Conservation (phyloP, 1,139 yeast genomes). For the Sporopachydermia cereana region DNA sequence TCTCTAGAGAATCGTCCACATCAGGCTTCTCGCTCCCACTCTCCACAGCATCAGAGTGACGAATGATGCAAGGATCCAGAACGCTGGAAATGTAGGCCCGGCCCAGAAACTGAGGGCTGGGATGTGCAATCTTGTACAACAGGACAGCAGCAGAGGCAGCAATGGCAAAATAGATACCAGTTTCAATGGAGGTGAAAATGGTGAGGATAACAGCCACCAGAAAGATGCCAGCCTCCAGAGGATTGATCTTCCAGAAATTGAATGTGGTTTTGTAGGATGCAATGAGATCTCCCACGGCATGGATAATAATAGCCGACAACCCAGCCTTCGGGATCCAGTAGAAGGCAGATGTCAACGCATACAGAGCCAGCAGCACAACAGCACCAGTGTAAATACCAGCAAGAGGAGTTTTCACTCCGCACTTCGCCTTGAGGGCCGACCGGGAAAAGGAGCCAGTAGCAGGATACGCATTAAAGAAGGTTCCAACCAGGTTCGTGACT, state of each 20-base stretch:
- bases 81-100: slow-evolving; percentile 59
- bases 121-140: slow-evolving; percentile 65
- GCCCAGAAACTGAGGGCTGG: slow-evolving; percentile 77
- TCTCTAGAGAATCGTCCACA: slow-evolving; percentile 8
- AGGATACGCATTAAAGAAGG: slow-evolving; percentile 88
- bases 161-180: slow-evolving; percentile 84
- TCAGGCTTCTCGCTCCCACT: slow-evolving; percentile 12
- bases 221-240: slow-evolving; percentile 69
- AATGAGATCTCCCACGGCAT: slow-evolving; percentile 86
- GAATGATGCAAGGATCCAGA: slow-evolving; percentile 39
- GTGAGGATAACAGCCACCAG: slow-evolving; percentile 67
- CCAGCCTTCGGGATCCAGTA: slow-evolving; percentile 87
- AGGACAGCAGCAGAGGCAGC: slow-evolving; percentile 72
- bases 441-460: slow-evolving; percentile 95
- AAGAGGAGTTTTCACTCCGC: slow-evolving; percentile 91
- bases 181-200: slow-evolving; percentile 72
- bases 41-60: slow-evolving; percentile 15
- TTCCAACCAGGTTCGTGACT: slow-evolving; percentile 78
- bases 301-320: slow-evolving; percentile 77
- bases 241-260: slow-evolving; percentile 65
- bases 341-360: slow-evolving; percentile 73
- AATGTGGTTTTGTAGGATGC: slow-evolving; percentile 62
- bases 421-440: slow-evolving; percentile 87
- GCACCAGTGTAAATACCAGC: slow-evolving; percentile 89
- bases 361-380: slow-evolving; percentile 77